phyloP scores from a whole-genome alignment of 2,329 filamentous ascomycete species.

The Neurospora sp. region DNA sequence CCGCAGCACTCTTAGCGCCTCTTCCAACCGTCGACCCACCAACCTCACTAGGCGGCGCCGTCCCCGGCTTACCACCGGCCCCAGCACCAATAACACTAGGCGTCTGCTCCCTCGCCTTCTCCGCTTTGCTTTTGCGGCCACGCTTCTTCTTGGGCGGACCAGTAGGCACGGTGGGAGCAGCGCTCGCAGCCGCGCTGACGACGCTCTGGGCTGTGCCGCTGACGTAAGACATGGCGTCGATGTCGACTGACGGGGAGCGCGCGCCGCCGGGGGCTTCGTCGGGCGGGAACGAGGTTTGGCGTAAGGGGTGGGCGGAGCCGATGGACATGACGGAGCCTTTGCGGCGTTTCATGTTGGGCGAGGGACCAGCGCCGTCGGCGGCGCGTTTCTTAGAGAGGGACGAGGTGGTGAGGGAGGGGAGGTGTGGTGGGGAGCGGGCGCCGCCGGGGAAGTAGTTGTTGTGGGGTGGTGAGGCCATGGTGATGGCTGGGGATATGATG shows the following conservation, averaged over 20 bases:
- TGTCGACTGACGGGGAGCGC: conserved; percentile 58
- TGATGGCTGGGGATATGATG: not conserved
- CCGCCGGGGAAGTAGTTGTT: conserved; percentile 17
- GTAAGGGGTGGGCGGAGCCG: conserved; percentile 55
- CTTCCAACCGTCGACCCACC: conserved; percentile 17
- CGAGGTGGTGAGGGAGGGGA: conserved; percentile 25
- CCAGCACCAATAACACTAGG: conserved; percentile 30
- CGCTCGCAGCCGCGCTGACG: conserved; percentile 32
- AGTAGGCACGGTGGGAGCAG: not conserved
- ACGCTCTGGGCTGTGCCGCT: conserved; percentile 42
- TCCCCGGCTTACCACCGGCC: conserved; percentile 39
- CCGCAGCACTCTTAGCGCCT: conserved; percentile 26
- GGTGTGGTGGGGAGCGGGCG: conserved; percentile 19
- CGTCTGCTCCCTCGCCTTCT: conserved; percentile 39
- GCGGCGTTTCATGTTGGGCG: conserved; percentile 52
- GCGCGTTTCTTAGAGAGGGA: conserved; percentile 51
- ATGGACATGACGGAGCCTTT: conserved; percentile 58
- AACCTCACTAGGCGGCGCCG: conserved; percentile 36
- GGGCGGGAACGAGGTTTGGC: conserved; percentile 73
- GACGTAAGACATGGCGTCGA: conserved; percentile 50
- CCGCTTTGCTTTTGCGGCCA: conserved; percentile 50
- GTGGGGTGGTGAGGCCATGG: conserved; percentile 49
- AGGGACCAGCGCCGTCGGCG: conserved; percentile 41
- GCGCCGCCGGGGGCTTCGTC: conserved; percentile 45
- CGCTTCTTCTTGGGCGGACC: conserved; percentile 47